Evolutionary conservation across 1,284 basidiomycete genomes (phyloP).

Genomic region (Cerrena zonata): DNA sequence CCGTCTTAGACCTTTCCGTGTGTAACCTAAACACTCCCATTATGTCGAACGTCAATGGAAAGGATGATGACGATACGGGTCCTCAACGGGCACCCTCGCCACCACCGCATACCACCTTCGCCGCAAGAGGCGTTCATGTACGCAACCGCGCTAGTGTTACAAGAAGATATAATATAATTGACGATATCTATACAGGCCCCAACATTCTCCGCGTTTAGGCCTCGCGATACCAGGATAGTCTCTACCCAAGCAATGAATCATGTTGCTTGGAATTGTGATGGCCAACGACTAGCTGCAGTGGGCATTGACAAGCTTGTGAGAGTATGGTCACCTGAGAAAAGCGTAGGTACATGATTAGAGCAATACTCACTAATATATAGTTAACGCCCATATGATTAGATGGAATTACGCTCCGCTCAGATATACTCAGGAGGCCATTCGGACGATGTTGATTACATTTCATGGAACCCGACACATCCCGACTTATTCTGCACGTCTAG

Average conservation of each 20-base stretch:
- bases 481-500: conserved; percentile 75
- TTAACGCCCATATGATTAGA: conserved; percentile 34
- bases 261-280: conserved; percentile 77
- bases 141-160: conserved; percentile 25
- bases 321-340: conserved; percentile 70
- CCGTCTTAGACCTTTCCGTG: background rate
- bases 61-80: conserved; percentile 51
- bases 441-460: conserved; percentile 69
- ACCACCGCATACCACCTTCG: conserved; percentile 63
- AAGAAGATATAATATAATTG: conserved; percentile 7
- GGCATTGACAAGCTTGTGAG: conserved; percentile 74
- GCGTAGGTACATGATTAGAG: conserved; percentile 38
- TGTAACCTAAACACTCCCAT: conserved; percentile 1
- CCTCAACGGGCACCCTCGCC: conserved; percentile 71
- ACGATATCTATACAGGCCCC: conserved; percentile 46
- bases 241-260: conserved; percentile 63
- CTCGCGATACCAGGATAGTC: conserved; percentile 64
- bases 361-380: background rate
- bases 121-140: conserved; percentile 67
- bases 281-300: conserved; percentile 68
- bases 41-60: conserved; percentile 10
- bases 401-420: conserved; percentile 60
- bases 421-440: conserved; percentile 63
- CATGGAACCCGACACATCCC: conserved; percentile 78
- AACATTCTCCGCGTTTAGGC: conserved; percentile 71